These are phyloP conservation scores for Sanghuangporus baumii DNA, from an alignment of 1,284 basidiomycete species.

Conservation along the genomic window DNA sequence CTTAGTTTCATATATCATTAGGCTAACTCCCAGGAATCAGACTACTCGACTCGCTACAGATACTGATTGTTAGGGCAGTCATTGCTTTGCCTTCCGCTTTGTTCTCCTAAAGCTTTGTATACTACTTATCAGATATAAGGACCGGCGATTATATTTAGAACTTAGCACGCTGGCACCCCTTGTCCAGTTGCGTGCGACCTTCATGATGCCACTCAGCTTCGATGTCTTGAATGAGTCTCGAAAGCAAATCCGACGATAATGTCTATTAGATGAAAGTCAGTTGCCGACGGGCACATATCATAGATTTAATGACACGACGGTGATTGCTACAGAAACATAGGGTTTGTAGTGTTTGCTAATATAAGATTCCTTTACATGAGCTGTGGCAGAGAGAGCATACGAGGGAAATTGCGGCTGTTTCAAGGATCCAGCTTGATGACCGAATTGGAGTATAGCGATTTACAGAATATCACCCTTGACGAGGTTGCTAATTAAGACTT, in stretches of 20 bases:
- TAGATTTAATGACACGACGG: too few species aligned
- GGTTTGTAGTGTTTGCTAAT: neutral
- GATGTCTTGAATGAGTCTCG: too few species aligned
- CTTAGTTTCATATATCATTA: neutral
- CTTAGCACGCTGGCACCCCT: too few species aligned
- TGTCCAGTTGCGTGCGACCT: too few species aligned
- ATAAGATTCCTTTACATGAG: neutral
- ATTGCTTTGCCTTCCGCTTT: neutral
- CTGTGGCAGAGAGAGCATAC: neutral
- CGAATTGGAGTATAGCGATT: neutral
- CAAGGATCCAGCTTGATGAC: neutral
- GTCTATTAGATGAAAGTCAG: too few species aligned
- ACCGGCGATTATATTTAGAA: too few species aligned
- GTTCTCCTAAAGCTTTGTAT: neutral
- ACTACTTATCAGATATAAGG: neutral
- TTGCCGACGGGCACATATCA: too few species aligned
- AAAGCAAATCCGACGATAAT: too few species aligned
- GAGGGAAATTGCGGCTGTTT: too few species aligned
- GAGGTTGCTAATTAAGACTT: conserved; percentile 14
- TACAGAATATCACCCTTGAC: neutral
- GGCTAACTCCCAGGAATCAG: conserved; percentile 30
- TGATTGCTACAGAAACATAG: too few species aligned
- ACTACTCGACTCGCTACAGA: conserved; percentile 81
- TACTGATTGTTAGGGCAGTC: conserved; percentile 39
- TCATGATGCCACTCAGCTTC: too few species aligned